Base-by-base conservation (phyloP, 208 protist genomes). In the Borovskyia barvae region DNA sequence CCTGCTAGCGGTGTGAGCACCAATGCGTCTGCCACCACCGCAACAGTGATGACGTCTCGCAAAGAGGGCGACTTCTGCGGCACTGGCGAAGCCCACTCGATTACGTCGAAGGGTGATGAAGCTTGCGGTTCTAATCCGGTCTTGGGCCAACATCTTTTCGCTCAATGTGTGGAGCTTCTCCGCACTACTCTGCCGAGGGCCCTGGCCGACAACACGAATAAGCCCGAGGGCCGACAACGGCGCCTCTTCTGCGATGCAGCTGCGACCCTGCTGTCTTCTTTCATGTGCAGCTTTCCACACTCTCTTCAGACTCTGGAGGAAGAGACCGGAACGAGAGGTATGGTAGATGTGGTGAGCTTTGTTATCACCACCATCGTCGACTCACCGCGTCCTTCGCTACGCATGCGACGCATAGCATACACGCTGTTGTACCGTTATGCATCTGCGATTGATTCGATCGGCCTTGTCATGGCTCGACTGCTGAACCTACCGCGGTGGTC, bases 231-330 rank as follows among this genome's bases (percentile, higher is more conserved):
- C 47, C 15, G 24, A 0, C 55, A 64, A 42, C 48, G 43, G 5
- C 55, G 24, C 6, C 55, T 71, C 8, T 41, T 71, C 19, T 71
- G 64, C 17, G 64, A 71, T 40, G 33, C 64, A 0, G 15, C 53
- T 5, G 20, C 53, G 47, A 58, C 28, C 20, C 64, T 71, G n/a
- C 37, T 71, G 14, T 59, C 49, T 20, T 26, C 64, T n/a, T 71
- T 71, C 15, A 43, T 71, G 55, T 48, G 55, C 45, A 39, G 12
- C 19, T 58, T 71, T 11, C 64, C 64, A 8, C 64, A 71, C 35
- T 63, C 64, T 15, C 36, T 71, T 20, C 64, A 71, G 49, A 39
- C 32, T 1, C 32, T 71, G 5, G 54, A 71, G 41, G 2, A 32
- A 24, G 37, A 40, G 15, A 64, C 55, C 5, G 48, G 49, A 14